These are phyloP conservation scores for Massarina eburnea DNA, from an alignment of 2,329 filamentous ascomycete genomes.

Conservation along the genomic window DNA sequence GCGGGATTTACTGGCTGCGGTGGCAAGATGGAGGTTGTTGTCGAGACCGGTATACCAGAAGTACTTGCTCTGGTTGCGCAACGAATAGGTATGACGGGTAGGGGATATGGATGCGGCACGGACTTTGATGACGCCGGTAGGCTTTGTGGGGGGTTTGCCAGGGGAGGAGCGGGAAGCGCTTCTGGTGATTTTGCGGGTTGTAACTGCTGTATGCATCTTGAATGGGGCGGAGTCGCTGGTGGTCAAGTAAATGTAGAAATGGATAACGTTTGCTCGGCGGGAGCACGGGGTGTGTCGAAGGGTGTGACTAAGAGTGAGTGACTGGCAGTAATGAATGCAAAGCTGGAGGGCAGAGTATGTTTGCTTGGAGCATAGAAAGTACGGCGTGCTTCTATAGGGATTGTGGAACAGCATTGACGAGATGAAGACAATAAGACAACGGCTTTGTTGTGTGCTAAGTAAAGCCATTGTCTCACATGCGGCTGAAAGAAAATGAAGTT, in stretches of 20 bases:
- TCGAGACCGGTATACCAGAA: slow-evolving; percentile 12
- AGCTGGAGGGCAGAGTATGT: background rate
- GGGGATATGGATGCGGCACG: background rate
- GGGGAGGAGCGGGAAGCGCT: background rate
- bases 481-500: background rate
- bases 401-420: background rate
- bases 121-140: slow-evolving; percentile 8
- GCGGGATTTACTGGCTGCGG: background rate
- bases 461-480: background rate
- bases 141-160: background rate
- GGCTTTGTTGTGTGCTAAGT: slow-evolving; percentile 2
- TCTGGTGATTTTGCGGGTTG: background rate
- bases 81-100: background rate
- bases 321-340: background rate
- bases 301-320: too few species aligned
- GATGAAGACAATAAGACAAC: background rate
- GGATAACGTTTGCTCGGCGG: background rate
- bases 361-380: background rate
- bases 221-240: too few species aligned
- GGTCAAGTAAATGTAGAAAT: too few species aligned
- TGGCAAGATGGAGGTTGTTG: slow-evolving; percentile 3
- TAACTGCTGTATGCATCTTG: background rate
- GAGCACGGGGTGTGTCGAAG: background rate
- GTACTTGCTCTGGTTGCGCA: slow-evolving; percentile 5
- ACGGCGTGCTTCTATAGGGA: background rate